Evolutionary conservation across 495 filamentous ascomycete genomes (phyloP).

Genomic region (Poronia punctata): DNA sequence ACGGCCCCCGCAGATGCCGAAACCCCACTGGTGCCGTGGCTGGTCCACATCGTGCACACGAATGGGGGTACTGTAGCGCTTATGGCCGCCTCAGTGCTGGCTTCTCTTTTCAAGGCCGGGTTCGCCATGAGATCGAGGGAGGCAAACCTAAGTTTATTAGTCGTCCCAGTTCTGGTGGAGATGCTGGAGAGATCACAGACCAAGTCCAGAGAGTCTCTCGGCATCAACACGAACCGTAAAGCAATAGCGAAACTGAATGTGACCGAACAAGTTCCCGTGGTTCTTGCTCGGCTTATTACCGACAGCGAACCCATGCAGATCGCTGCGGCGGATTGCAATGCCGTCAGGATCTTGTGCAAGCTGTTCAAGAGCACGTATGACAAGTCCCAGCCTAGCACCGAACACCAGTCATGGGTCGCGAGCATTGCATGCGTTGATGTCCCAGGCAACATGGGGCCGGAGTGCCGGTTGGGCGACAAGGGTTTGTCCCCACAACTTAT

Average conservation of each 20-base stretch:
- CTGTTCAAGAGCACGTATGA: slow-evolving; percentile 66
- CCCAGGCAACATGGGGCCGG: slow-evolving; percentile 13
- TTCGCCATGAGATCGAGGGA: slow-evolving; percentile 58
- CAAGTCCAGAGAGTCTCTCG: slow-evolving; percentile 28
- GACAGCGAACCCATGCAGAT: slow-evolving; percentile 72
- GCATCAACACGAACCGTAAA: slow-evolving; percentile 26
- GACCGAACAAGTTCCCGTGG: slow-evolving; percentile 62
- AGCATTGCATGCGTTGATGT: slow-evolving; percentile 10
- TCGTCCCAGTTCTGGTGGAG: slow-evolving; percentile 65
- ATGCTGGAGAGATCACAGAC: slow-evolving; percentile 52
- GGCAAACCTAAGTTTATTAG: slow-evolving; percentile 53
- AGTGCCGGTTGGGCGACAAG: slow-evolving; percentile 47
- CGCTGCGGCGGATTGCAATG: slow-evolving; percentile 71
- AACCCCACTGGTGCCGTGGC: slow-evolving; percentile 74
- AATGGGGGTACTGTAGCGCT: slow-evolving; percentile 58
- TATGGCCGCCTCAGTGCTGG: slow-evolving; percentile 72
- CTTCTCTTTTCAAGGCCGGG: slow-evolving; percentile 64
- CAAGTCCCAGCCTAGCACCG: slow-evolving; percentile 32
- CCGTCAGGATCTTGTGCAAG: slow-evolving; percentile 64
- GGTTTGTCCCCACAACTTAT: slow-evolving; percentile 57
- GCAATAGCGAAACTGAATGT: slow-evolving; percentile 39
- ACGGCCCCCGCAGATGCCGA: slow-evolving; percentile 57
- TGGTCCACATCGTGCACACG: slow-evolving; percentile 62
- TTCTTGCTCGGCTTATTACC: slow-evolving; percentile 71
- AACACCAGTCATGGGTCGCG: slow-evolving; percentile 38